Conservation (phyloP, 306 rosid species). For the Cajanus cajan region DNA sequence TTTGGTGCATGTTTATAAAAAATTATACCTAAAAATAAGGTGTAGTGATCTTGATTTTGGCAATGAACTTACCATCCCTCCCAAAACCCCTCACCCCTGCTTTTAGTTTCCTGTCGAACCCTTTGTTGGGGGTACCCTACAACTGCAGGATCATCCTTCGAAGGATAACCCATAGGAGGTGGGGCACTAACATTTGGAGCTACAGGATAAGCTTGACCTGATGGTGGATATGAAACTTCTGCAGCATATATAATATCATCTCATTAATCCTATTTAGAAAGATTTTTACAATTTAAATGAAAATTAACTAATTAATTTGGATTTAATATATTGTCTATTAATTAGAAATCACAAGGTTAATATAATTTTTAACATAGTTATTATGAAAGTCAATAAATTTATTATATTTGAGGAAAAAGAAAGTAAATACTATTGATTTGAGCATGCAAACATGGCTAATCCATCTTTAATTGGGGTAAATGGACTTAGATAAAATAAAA, state of each 20-base stretch:
- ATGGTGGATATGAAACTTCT: constrained; percentile 21
- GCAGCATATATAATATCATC: not conserved
- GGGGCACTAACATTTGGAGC: constrained; percentile 30
- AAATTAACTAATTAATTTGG: not conserved
- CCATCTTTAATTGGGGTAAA: not conserved
- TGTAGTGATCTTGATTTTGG: not conserved
- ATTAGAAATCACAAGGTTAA: too few species aligned
- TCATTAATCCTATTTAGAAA: not conserved
- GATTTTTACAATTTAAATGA: not conserved
- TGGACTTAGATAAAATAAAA: not conserved
- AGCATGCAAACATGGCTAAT: not conserved
- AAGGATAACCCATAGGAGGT: constrained; percentile 44
- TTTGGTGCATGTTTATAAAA: not conserved
- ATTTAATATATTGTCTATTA: too few species aligned
- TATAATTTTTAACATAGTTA: too few species aligned
- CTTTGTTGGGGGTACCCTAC: constrained; percentile 31
- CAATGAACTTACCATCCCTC: constrained; percentile 44
- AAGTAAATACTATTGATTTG: not conserved
- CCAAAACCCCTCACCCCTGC: constrained; percentile 51
- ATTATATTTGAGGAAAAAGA: too few species aligned
- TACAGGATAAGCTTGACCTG: not conserved
- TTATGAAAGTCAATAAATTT: too few species aligned
- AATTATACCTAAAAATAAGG: not conserved
- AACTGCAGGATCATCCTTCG: constrained; percentile 22
- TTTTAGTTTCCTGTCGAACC: constrained; percentile 29